Evolutionary conservation across 2,329 filamentous ascomycete species (phyloP).

Genomic region (Trichoderma brevicompactum): DNA sequence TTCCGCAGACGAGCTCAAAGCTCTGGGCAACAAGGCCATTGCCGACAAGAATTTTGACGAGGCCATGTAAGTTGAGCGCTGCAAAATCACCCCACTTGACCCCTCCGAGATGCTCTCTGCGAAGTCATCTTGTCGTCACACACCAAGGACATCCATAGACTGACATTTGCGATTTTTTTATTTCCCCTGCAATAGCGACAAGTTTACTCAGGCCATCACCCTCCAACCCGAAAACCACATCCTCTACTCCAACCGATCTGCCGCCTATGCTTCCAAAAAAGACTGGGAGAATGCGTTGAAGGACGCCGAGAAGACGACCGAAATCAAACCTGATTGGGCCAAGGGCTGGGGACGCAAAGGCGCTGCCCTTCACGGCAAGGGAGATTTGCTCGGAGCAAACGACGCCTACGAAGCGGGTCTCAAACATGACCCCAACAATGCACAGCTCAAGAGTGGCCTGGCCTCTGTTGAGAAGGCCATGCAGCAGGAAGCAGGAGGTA

Average conservation of each 20-base stretch:
- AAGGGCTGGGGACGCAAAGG: conserved; percentile 97
- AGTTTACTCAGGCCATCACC: conserved; percentile 92
- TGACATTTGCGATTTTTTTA: conserved; percentile 1
- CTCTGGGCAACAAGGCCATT: conserved; percentile 98
- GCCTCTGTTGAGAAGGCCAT: conserved; percentile 87
- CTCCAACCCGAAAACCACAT: conserved; percentile 91
- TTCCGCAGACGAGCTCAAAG: conserved; percentile 82
- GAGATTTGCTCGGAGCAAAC: conserved; percentile 81
- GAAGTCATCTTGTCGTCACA: background rate
- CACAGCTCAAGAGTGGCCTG: conserved; percentile 87
- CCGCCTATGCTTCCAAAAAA: conserved; percentile 82
- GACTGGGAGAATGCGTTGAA: conserved; percentile 83
- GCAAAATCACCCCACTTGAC: conserved; percentile 8
- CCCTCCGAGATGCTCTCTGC: background rate
- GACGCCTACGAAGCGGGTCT: conserved; percentile 95
- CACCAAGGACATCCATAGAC: background rate
- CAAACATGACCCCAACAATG: conserved; percentile 89
- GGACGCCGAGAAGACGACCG: conserved; percentile 90
- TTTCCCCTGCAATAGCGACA: conserved; percentile 63
- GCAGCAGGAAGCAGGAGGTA: conserved; percentile 57
- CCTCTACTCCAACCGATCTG: conserved; percentile 96
- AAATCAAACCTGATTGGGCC: conserved; percentile 96
- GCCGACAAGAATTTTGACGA: conserved; percentile 95
- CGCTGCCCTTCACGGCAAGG: conserved; percentile 83
- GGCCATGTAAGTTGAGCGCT: conserved; percentile 73